Evolutionary conservation across 345 rosid species (phyloP).

Genomic region (Stellera chamaejasme): DNA sequence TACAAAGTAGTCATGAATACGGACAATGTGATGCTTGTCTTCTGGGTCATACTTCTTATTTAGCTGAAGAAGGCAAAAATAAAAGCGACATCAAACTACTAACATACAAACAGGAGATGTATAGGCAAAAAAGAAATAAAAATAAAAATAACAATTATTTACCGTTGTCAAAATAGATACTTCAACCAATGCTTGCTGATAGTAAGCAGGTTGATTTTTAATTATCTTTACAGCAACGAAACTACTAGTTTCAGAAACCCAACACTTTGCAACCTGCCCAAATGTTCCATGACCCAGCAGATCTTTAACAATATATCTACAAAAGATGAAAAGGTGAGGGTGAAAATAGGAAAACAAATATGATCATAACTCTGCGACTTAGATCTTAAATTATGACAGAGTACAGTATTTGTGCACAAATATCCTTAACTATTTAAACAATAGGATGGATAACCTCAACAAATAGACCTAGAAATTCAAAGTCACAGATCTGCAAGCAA

Average conservation of each 20-base stretch:
- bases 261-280: constrained; percentile 99
- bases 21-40: constrained; percentile 98
- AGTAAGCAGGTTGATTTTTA: constrained; percentile 95
- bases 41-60: constrained; percentile 97
- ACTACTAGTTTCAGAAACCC: constrained; percentile 61
- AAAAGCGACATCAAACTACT: constrained; percentile 8
- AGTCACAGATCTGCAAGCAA: too few species aligned
- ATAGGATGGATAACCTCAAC: too few species aligned
- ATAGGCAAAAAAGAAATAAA: constrained; percentile 12
- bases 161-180: constrained; percentile 96
- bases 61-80: constrained; percentile 44
- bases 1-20: constrained; percentile 89
- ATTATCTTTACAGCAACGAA: constrained; percentile 95
- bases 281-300: constrained; percentile 99
- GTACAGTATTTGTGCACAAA: too few species aligned
- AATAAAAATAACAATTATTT: constrained; percentile 1
- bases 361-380: constrained; percentile 5
- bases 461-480: too few species aligned
- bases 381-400: neutral
- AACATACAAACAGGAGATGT: neutral
- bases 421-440: too few species aligned
- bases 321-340: constrained; percentile 14
- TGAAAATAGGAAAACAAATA: constrained; percentile 14
- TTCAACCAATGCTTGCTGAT: constrained; percentile 97
- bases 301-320: constrained; percentile 93